Conservation (phyloP, 2,329 filamentous ascomycete genomes). For the Pseudogymnoascus verrucosus region DNA sequence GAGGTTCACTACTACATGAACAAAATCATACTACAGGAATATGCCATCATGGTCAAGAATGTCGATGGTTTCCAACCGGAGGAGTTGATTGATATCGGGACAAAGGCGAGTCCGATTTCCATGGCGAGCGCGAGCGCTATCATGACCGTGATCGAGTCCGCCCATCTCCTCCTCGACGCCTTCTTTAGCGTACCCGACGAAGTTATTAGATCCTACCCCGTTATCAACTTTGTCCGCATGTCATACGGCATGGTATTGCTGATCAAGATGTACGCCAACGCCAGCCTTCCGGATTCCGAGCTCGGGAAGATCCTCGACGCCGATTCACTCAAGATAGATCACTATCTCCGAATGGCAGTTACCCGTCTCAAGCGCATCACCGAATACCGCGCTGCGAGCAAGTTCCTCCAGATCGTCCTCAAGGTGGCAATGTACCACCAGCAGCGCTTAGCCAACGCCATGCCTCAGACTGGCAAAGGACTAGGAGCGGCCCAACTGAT, state of each 20-base stretch:
- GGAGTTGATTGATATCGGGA: slow-evolving; percentile 13
- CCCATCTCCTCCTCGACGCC: slow-evolving; percentile 41
- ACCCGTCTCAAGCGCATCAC: slow-evolving; percentile 25
- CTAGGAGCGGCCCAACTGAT: background rate
- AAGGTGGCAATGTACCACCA: slow-evolving; percentile 8
- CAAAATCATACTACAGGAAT: slow-evolving; percentile 48
- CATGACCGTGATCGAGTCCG: slow-evolving; percentile 39
- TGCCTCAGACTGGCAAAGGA: background rate
- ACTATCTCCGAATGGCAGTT: slow-evolving; percentile 60
- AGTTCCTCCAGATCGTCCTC: slow-evolving; percentile 6
- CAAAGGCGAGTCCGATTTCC: slow-evolving; percentile 26
- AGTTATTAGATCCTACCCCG: slow-evolving; percentile 37
- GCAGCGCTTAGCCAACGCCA: background rate
- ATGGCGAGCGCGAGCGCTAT: slow-evolving; percentile 41
- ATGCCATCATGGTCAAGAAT: slow-evolving; percentile 47
- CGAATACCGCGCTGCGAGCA: slow-evolving; percentile 2
- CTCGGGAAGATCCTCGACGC: slow-evolving; percentile 58
- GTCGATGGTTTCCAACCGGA: slow-evolving; percentile 37
- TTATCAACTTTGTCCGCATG: slow-evolving; percentile 41
- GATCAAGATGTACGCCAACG: slow-evolving; percentile 49
- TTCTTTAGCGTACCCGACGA: slow-evolving; percentile 37
- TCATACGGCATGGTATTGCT: slow-evolving; percentile 45
- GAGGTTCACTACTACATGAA: slow-evolving; percentile 39
- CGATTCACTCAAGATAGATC: slow-evolving; percentile 51
- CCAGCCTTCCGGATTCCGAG: slow-evolving; percentile 51